These are phyloP conservation scores for Suillus sp. DNA, from an alignment of 768 basidiomycete genomes.

Conservation along the genomic window DNA sequence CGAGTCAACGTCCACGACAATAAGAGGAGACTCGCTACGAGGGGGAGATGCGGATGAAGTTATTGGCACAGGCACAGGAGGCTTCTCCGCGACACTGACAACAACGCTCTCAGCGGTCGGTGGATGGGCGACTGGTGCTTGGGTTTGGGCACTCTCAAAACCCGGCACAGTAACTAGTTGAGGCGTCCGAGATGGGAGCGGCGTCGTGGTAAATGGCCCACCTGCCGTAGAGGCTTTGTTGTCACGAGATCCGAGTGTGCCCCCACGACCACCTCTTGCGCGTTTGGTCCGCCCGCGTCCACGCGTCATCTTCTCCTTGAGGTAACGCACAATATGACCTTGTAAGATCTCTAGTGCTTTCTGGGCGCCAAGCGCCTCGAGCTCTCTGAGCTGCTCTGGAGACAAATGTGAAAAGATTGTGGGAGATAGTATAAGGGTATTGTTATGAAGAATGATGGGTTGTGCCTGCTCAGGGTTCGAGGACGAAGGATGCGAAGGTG, in stretches of 20 bases:
- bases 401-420: constrained; percentile 80
- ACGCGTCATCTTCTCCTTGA: constrained; percentile 68
- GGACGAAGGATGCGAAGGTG: constrained; percentile 56
- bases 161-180: constrained; percentile 15
- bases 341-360: constrained; percentile 82
- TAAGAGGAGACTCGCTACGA: constrained; percentile 51
- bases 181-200: constrained; percentile 33
- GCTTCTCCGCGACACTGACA: constrained; percentile 20
- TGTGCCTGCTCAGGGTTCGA: constrained; percentile 43
- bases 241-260: constrained; percentile 4
- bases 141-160: constrained; percentile 9
- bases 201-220: constrained; percentile 50
- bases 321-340: constrained; percentile 78
- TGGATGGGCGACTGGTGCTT: constrained; percentile 2
- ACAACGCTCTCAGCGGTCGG: constrained; percentile 23
- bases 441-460: constrained; percentile 83
- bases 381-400: constrained; percentile 67
- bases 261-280: constrained; percentile 15
- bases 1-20: constrained; percentile 59
- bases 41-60: constrained; percentile 15
- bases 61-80: constrained; percentile 39
- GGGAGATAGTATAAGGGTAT: constrained; percentile 83
- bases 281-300: constrained; percentile 25
- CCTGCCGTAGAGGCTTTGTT: constrained; percentile 1
- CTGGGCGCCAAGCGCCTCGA: constrained; percentile 81